Evolutionary conservation across 148 eudicot genomes (phyloP), one percentile per base, ranked within the genome.

Genomic region (Rhododendron griersonianum): DNA sequence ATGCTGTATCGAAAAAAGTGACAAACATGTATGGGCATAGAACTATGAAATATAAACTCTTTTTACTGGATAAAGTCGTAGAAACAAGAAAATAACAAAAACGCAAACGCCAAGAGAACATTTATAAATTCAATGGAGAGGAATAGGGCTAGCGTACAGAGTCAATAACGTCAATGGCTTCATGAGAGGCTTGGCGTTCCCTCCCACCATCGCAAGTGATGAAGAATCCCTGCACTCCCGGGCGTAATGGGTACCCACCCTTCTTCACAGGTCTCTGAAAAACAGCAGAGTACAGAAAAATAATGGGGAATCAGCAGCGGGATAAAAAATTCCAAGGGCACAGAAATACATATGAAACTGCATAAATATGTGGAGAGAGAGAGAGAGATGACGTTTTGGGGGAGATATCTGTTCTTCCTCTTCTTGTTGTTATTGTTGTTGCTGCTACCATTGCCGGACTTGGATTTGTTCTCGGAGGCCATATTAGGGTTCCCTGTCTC

Each of bases 191-290:
- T 88, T 96, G 96, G 73, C 87, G 92, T 86, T 96, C 99, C 83
- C 96, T 90, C 2, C 99, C 99, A 81, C 99, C 99, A 92, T 96
- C 99, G 84, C 98, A 97, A 37, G 99, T 97, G 69, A 97, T 97
- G 80, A 95, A 97, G 92, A 97, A 97, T 0, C 99, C 99, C 84
- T 90, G 87, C 1, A 95, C 90, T 44, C 99, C 99, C 45, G 98
- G 98, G 25, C 90, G 87, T 81, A 97, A 77, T 59, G 99, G 96
- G 87, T 90, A 90, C 28, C 85, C 84, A 1, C 99, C 98, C 90
- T 95, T 95, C 87, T 90, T 97, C 89, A 91, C 95, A 44, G 96
- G 88, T 89, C 84, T 94, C 98, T 95, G 89, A 48, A 80, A 79
- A 80, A 50, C 15, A 13, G 23, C 18, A 45, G 11, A 74, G 45